Percentiles rank a stretch among this genome's conserved stretches.
These are phyloP conservation scores for Rhizopogon vinicolor DNA, from an alignment of 768 basidiomycete genomes.

Conservation along the genomic window DNA sequence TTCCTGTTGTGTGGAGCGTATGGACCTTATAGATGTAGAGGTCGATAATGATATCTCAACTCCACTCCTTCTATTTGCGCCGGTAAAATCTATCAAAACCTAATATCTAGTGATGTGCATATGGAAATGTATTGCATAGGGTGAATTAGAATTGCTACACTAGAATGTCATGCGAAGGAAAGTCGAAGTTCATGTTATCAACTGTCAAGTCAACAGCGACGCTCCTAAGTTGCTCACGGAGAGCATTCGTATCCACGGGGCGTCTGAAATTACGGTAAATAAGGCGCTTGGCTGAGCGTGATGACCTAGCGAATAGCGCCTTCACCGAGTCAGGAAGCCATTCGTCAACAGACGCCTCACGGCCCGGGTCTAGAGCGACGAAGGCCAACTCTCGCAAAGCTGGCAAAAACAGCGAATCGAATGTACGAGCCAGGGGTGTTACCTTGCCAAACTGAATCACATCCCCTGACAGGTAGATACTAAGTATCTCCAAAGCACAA, in stretches of 20 bases:
- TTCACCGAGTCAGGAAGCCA: slow-evolving; percentile 12
- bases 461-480: slow-evolving; percentile 18
- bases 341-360: not conserved
- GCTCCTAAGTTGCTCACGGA: not conserved
- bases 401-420: slow-evolving; percentile 18
- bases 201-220: not conserved
- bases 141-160: not conserved
- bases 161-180: not conserved
- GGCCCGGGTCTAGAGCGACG: not conserved
- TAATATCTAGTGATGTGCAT: not conserved
- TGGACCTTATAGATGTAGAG: not conserved
- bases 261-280: not conserved
- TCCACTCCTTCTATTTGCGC: not conserved
- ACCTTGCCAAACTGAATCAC: slow-evolving; percentile 17
- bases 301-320: not conserved
- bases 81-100: not conserved
- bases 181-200: not conserved
- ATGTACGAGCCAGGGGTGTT: slow-evolving; percentile 9
- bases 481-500: slow-evolving; percentile 3
- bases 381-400: slow-evolving; percentile 12
- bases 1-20: not conserved
- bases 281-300: not conserved
- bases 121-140: not conserved
- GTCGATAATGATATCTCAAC: not conserved
- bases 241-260: not conserved